Evolutionary conservation across 495 filamentous ascomycete species (phyloP), one percentile per base, ranked within the genome.

Genomic region (Parathielavia hyrcaniae): DNA sequence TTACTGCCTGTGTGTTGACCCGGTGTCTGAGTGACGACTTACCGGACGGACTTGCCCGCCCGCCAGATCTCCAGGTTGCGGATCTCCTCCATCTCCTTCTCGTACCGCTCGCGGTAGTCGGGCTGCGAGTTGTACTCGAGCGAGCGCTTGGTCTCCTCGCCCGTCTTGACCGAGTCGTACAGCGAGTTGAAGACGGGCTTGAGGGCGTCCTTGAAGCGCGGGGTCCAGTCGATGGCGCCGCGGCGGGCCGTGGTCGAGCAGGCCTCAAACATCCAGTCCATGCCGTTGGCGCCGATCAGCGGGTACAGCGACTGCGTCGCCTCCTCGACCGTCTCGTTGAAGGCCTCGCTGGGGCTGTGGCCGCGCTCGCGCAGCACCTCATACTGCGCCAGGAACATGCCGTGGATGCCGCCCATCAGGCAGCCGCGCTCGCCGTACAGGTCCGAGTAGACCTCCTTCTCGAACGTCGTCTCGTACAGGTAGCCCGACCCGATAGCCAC

Each of bases 261-360:
- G 63, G 93, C 93, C 66, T 91, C 90, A 81, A 96, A 98, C 95
- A 98, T 97, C 90, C 93, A 98, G 81, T 97, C 93, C 93, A 98
- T 98, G 65, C 93, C 93, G 74, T 97, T 86, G 68, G 80, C 82
- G 71, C 91, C 93, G 68, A 98, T 97, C 64, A 98, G 81, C 57
- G 93, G 93, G 83, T 97, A 98, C 59, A 97, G 82, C 64, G 85
- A 89, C 83, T 97, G 95, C 41, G 93, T 98, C 60, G 93, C 93
- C 79, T 98, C 93, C 81, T 98, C 93, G 58, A 98, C 93, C 63
- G 93, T 97, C 89, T 97, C 93, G 82, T 98, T 97, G 87, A 98
- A 97, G 60, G 93, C 93, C 81, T 98, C 95, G 69, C 87, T 91
- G 69, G 93, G 93, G 80, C 80, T 85, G 85, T 98, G 93, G 75